Conservation (phyloP, 108 stramenopile species). For the Pseudonitzschia pungens region DNA sequence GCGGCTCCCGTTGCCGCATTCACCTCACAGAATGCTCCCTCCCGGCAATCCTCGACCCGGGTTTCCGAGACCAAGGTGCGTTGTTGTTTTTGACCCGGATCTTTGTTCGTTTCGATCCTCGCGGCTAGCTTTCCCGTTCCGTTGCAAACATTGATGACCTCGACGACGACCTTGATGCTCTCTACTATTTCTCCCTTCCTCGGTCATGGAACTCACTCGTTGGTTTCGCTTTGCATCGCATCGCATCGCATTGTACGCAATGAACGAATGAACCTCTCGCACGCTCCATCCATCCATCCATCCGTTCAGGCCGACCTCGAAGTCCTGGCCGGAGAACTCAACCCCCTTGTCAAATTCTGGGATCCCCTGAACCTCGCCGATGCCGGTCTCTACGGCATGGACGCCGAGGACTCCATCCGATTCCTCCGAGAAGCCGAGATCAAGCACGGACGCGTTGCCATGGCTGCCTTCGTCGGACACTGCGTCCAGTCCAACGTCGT, state of each 20-base stretch:
- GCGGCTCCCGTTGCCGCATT: slow-evolving; percentile 44
- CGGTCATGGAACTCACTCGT: too few species aligned
- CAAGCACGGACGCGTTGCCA: slow-evolving; percentile 80
- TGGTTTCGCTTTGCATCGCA: too few species aligned
- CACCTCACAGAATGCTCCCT: slow-evolving; percentile 20
- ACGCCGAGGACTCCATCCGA: slow-evolving; percentile 64
- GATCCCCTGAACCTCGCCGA: slow-evolving; percentile 69
- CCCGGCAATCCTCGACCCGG: neutral
- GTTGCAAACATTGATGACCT: too few species aligned
- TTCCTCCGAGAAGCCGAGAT: slow-evolving; percentile 79
- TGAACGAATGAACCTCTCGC: too few species aligned
- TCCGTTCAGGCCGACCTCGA: slow-evolving; percentile 70
- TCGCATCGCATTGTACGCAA: too few species aligned
- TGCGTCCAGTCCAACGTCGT: slow-evolving; percentile 48
- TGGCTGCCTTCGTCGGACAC: slow-evolving; percentile 60
- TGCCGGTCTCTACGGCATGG: slow-evolving; percentile 69
- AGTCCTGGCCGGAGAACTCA: slow-evolving; percentile 58
- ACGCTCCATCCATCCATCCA: too few species aligned
- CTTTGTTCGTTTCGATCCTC: too few species aligned
- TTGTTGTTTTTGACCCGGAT: too few species aligned
- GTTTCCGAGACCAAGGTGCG: slow-evolving; percentile 9
- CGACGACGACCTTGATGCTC: too few species aligned
- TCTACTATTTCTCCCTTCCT: too few species aligned
- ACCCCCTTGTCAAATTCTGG: slow-evolving; percentile 64
- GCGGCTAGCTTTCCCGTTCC: too few species aligned